A percentile compares a stretch with the other conserved stretches of the same genome.
phyloP scores from a whole-genome alignment of 1,284 basidiomycete genomes.

The Leccinum huronense region DNA sequence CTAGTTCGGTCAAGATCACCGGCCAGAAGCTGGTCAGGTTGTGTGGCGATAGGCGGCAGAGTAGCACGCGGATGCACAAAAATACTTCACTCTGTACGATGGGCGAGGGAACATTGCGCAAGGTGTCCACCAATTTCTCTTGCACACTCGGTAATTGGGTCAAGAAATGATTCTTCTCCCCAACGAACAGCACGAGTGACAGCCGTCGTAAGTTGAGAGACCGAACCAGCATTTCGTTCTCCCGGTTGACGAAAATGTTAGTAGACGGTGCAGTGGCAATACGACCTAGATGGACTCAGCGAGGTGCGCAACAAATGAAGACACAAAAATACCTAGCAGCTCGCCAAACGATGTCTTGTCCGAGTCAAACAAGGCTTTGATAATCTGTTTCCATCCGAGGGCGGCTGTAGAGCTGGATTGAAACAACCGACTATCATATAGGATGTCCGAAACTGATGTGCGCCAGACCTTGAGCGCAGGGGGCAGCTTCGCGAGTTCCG shows the following conservation, averaged over 20 bases:
- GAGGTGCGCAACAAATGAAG: conserved; percentile 9
- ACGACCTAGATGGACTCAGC: conserved; percentile 52
- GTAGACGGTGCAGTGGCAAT: conserved; percentile 85
- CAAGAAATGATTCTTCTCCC: conserved; percentile 88
- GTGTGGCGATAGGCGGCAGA: conserved; percentile 89
- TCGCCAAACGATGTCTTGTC: conserved; percentile 90
- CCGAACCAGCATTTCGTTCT: conserved; percentile 89
- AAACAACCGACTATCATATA: conserved; percentile 89
- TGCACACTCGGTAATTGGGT: conserved; percentile 90
- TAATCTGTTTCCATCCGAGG: conserved; percentile 72
- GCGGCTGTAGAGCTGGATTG: conserved; percentile 60
- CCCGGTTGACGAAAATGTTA: conserved; percentile 96
- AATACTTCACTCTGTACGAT: conserved; percentile 94
- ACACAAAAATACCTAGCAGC: conserved; percentile 59
- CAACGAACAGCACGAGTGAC: conserved; percentile 82
- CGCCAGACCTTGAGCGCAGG: conserved; percentile 86
- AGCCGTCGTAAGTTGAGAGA: conserved; percentile 87
- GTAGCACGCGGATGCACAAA: conserved; percentile 86
- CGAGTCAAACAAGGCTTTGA: conserved; percentile 78
- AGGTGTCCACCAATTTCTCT: conserved; percentile 93
- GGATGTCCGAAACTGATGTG: conserved; percentile 72
- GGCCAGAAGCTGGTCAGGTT: conserved; percentile 98
- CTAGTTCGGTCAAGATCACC: conserved; percentile 89
- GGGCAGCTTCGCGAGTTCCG: conserved; percentile 78
- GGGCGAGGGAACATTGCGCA: conserved; percentile 79